A percentile compares a stretch with the other conserved stretches of the same genome.
Conservation (phyloP, 768 basidiomycete species). For the Auricularia sp. region DNA sequence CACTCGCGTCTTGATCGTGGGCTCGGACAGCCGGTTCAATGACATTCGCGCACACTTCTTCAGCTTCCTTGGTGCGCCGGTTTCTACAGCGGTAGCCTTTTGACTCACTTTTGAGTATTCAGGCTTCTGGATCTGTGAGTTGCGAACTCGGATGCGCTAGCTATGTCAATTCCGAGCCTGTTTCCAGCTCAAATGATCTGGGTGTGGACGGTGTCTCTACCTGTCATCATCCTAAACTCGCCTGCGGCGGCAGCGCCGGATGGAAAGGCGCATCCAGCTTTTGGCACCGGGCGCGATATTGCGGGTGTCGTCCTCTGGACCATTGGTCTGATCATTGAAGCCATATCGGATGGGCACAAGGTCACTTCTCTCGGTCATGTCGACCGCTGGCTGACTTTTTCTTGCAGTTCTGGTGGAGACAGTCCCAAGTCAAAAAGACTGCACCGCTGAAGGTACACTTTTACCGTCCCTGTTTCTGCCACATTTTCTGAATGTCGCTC, state of each 20-base stretch:
- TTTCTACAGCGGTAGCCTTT: not conserved
- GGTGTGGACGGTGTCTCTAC: constrained; percentile 58
- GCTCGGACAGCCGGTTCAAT: constrained; percentile 58
- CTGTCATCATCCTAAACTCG: constrained; percentile 57
- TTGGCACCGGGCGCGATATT: constrained; percentile 55
- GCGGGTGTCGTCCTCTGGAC: constrained; percentile 53
- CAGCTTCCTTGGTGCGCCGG: constrained; percentile 43
- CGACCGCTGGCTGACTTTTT: too few relatives aligned
- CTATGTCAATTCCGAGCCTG: constrained; percentile 1
- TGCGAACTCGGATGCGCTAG: not conserved
- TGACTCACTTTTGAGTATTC: not conserved
- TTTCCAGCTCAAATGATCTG: constrained; percentile 47
- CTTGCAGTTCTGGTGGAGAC: constrained; percentile 6
- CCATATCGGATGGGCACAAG: constrained; percentile 50
- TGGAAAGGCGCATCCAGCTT: constrained; percentile 42
- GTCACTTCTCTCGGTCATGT: constrained; percentile 18
- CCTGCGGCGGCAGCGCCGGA: constrained; percentile 42
- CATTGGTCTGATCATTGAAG: constrained; percentile 48
- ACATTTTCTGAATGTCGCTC: too few relatives aligned
- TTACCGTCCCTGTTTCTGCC: not conserved
- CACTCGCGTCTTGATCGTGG: constrained; percentile 59
- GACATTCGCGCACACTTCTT: constrained; percentile 56
- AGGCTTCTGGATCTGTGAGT: constrained; percentile 48
- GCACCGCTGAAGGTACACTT: not conserved
- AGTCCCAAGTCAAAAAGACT: not conserved